Base-by-base conservation (phyloP, 441 rosid species). In the Arabidopsis hybrid region DNA sequence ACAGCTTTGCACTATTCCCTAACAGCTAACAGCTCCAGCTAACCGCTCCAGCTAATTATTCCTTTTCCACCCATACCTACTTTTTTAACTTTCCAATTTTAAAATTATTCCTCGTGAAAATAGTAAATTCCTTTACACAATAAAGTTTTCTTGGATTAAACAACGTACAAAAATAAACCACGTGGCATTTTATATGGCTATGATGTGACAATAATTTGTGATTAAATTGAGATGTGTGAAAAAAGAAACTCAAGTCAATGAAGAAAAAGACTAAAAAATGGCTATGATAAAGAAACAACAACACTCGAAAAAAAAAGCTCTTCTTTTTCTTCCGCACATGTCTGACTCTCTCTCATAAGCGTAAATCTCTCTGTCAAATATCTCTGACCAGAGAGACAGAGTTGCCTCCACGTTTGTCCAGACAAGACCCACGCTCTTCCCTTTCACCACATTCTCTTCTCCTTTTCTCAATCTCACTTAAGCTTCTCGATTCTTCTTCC, bases 361-460 rank as follows among this genome's bases (percentile, higher is more conserved):
- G 67, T 62, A 43, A 62, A 13, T 55, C 49, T 51, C 76, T 77
- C 64, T 71, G 68, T 77, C 76, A 49, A 65, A 70, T 70, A 64
- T 17, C 47, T 60, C 64, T 60, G 66, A 66, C 21, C 67, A 51
- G 52, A 71, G 40, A 77, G 63, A 77, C 76, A 77, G 80, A 78
- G 77, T 78, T 67, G 77, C 65, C 81, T 73, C 71, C 81, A 72
- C 81, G 81, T 78, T 78, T 62, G 14, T 78, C 69, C 77, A 72
- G 78, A 55, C 78, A 72, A 72, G 26, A 39, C 18, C 60, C 70
- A 43, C 69, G 17, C 77, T 72, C 56, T 66, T n/a, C 53, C 1
- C 40, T 70, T 63, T 65, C 60, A 11, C 75, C 76, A 51, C 77
- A 60, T 78, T 77, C 46, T 35, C 45, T 11, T 36, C 57, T 40